Percentiles rank a stretch among this genome's conserved stretches.
Conservation (phyloP, 2,329 filamentous ascomycete species). For the Pseudogymnoascus sp. region DNA sequence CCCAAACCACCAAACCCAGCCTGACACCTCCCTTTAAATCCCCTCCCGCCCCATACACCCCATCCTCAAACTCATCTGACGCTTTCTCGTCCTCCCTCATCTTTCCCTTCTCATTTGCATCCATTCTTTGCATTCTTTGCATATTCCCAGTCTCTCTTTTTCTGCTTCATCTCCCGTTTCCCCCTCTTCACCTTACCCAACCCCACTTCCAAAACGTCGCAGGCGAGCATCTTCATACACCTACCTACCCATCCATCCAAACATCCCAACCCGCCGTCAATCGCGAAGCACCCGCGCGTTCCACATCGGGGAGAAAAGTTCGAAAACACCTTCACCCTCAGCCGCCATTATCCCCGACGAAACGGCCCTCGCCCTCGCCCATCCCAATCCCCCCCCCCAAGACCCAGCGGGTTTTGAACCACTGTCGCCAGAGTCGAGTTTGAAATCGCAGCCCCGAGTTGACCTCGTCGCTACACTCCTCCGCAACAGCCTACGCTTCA, state of each 20-base stretch:
- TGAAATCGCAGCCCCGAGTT: neutral
- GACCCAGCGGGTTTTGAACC: neutral
- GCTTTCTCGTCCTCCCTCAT: slow-evolving; percentile 13
- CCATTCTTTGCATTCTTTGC: slow-evolving; percentile 6
- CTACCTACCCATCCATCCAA: neutral
- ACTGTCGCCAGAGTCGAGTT: neutral
- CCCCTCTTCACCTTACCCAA: slow-evolving; percentile 22
- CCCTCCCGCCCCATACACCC: slow-evolving; percentile 6
- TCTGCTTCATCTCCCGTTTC: slow-evolving; percentile 26
- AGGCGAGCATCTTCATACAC: slow-evolving; percentile 15
- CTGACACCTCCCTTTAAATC: slow-evolving; percentile 6
- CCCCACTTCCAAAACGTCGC: slow-evolving; percentile 15
- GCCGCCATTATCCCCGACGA: neutral
- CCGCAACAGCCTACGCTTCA: neutral
- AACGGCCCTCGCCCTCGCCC: neutral
- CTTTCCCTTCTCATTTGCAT: slow-evolving; percentile 12
- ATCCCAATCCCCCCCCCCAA: neutral
- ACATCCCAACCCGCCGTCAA: slow-evolving; percentile 15
- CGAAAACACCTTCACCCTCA: neutral
- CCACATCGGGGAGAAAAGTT: neutral
- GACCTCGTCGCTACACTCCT: neutral
- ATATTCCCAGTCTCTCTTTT: slow-evolving; percentile 12
- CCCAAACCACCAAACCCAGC: slow-evolving; percentile 15
- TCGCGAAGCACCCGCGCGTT: slow-evolving; percentile 23
- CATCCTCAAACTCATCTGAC: neutral